Evolutionary conservation across 352 stramenopile genomes (phyloP), one percentile per base, ranked within the genome.

Genomic region (Phytopythium sindhum): DNA sequence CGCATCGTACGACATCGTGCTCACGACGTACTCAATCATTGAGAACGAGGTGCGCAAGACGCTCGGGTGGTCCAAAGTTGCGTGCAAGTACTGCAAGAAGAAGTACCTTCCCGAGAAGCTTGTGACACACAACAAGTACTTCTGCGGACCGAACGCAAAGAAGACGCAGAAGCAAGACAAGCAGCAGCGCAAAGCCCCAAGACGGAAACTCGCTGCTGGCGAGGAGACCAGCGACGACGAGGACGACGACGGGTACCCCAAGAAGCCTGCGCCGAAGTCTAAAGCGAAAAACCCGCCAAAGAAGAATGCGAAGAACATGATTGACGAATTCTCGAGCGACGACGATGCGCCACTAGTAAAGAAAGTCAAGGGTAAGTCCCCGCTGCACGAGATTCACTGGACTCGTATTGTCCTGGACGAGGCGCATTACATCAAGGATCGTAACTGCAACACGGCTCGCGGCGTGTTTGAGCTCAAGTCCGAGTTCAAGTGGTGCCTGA

Each of bases 11-110:
- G 98, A 99, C 65, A 89, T 99, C 37, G 96, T 99, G 7, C 81
- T 99, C 2, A 99, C 98, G 4, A 99, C 97, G 0, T 99, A 99
- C 77, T 98, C 91, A 2, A 97, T 98, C 57, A 81, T 98, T 31
- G 89, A 98, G 66, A 90, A 66, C 52, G 97, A 99, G 63, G 78
- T 84, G 28, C 83, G 85, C n/a, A 90, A 93, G 61, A 89, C 77
- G 17, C 75, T 92, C 2, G 81, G 77, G 2, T 82, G 78, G 66
- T 74, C 80, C 12, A 95, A 95, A 60, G 78, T 94, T 2, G 74
- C 81, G 56, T 99, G 98, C 74, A 91, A 94, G 39, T 99, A 99
- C 70, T 99, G 97, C 75, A 95, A 94, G 39, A 91, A 91, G 57
- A 84, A 88, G 29, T 98, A 90, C 60, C 50, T 97, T 4, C 92